Evolutionary conservation across 805 yeast species (phyloP).

Genomic region (Saccharomycopsis selenospora): DNA sequence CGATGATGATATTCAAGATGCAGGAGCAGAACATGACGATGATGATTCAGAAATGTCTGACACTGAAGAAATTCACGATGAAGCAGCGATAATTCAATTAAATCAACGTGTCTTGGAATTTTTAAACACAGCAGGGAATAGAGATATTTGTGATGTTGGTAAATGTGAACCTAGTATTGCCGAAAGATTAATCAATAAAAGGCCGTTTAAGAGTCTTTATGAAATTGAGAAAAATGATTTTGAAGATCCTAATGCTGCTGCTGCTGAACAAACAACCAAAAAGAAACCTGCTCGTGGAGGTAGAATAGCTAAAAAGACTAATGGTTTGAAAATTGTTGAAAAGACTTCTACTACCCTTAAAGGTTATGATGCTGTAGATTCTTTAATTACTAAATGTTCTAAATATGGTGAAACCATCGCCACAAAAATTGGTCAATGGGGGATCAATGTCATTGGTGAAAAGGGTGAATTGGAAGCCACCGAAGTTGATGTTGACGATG

Average conservation of each 20-base stretch:
- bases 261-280: slow-evolving; percentile 23
- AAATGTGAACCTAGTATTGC: slow-evolving; percentile 64
- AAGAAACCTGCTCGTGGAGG: slow-evolving; percentile 29
- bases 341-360: slow-evolving; percentile 61
- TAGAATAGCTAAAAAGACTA: slow-evolving; percentile 42
- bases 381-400: slow-evolving; percentile 79
- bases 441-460: slow-evolving; percentile 63
- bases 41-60: slow-evolving; percentile 13
- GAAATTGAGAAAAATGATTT: slow-evolving; percentile 55
- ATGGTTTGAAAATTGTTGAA: slow-evolving; percentile 70
- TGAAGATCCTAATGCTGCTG: slow-evolving; percentile 29
- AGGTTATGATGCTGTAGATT: slow-evolving; percentile 92
- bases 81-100: slow-evolving; percentile 29
- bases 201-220: slow-evolving; percentile 63
- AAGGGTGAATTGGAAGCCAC: slow-evolving; percentile 61
- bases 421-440: slow-evolving; percentile 76
- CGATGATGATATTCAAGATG: slow-evolving; percentile 21
- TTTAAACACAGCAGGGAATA: slow-evolving; percentile 65
- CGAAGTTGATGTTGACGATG: slow-evolving; percentile 35
- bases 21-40: slow-evolving; percentile 9
- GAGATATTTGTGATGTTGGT: slow-evolving; percentile 76
- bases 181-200: slow-evolving; percentile 46
- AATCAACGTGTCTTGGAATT: slow-evolving; percentile 67
- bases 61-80: slow-evolving; percentile 30
- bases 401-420: slow-evolving; percentile 66